Evolutionary conservation across 495 filamentous ascomycete genomes (phyloP).

Genomic region (Hyaloscypha hepaticicola): DNA sequence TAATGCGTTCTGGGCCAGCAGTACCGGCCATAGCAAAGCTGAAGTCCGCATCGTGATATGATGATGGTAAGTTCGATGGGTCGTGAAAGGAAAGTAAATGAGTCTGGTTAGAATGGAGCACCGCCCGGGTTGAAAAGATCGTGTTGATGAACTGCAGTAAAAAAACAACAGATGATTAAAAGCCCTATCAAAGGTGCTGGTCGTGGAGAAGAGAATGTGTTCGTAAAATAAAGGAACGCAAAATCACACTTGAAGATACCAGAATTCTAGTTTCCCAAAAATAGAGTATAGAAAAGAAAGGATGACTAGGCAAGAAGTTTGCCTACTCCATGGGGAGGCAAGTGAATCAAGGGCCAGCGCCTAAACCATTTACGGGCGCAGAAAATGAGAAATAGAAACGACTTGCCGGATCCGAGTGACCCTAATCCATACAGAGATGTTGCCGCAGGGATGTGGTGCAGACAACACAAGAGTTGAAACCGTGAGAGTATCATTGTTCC

Average conservation of each 20-base stretch:
- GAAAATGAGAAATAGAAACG: conserved; percentile 11
- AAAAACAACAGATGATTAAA: conserved; percentile 21
- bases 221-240: conserved; percentile 4
- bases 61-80: conserved; percentile 7
- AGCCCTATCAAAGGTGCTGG: conserved; percentile 31
- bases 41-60: conserved; percentile 25
- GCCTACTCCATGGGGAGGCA: not conserved
- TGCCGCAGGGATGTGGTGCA: conserved; percentile 10
- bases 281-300: not conserved
- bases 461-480: conserved; percentile 20
- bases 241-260: not conserved
- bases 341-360: not conserved
- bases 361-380: not conserved
- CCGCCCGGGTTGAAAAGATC: not conserved
- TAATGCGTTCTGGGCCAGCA: conserved; percentile 16
- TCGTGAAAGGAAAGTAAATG: not conserved
- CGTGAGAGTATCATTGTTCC: conserved; percentile 12
- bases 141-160: not conserved
- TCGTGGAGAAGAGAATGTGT: conserved; percentile 9
- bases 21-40: conserved; percentile 22
- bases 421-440: not conserved
- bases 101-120: not conserved
- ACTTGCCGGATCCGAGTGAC: not conserved
- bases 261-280: not conserved
- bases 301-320: not conserved